phyloP scores from a whole-genome alignment of 2,329 filamentous ascomycete genomes.

The Penicillium crustosum region DNA sequence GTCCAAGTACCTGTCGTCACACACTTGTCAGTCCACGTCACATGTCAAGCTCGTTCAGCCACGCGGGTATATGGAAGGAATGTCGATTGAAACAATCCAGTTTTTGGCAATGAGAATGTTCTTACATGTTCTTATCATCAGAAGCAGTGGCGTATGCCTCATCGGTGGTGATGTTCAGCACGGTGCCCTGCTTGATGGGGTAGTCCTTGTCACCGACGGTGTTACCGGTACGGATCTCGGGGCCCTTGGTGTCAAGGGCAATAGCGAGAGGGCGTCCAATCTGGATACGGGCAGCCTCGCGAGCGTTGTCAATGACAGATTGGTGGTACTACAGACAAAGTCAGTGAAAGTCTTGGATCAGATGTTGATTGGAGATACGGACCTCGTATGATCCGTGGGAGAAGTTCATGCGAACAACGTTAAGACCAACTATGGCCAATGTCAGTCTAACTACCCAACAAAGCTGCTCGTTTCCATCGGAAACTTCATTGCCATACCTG shows the following conservation, averaged over 20 bases:
- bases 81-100: neutral
- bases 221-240: conserved; percentile 83
- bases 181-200: conserved; percentile 76
- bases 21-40: conserved; percentile 17
- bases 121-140: conserved; percentile 91
- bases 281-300: conserved; percentile 76
- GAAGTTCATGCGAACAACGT: conserved; percentile 99
- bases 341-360: conserved; percentile 10
- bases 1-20: conserved; percentile 74
- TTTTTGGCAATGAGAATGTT: conserved; percentile 2
- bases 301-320: conserved; percentile 94
- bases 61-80: neutral
- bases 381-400: conserved; percentile 85
- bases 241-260: conserved; percentile 82
- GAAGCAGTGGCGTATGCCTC: conserved; percentile 82
- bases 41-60: neutral
- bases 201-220: conserved; percentile 69
- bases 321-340: conserved; percentile 72
- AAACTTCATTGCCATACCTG: conserved; percentile 44
- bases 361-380: conserved; percentile 17
- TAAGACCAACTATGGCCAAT: conserved; percentile 70
- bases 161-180: conserved; percentile 96
- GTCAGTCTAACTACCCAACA: conserved; percentile 21
- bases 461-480: neutral
- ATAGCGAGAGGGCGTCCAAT: conserved; percentile 88